These are phyloP conservation scores for Aspergillus novofumigatus DNA, from an alignment of 2,329 filamentous ascomycete genomes.

Conservation along the genomic window DNA sequence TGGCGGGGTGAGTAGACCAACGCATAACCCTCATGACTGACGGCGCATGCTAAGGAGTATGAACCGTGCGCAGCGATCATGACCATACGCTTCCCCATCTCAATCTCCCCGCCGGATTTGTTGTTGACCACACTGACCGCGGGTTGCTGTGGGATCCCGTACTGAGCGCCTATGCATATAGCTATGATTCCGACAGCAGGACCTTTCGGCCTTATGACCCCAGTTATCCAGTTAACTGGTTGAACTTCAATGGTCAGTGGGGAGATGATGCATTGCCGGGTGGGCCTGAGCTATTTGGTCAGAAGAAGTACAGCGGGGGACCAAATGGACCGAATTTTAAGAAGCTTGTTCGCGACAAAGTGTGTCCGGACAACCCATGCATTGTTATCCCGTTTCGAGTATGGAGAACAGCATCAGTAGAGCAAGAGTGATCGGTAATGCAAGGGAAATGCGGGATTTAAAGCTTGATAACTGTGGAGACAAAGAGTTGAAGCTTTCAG, in stretches of 20 bases:
- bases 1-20: conserved; percentile 37
- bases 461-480: neutral
- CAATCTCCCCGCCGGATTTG: conserved; percentile 51
- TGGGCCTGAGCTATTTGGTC: conserved; percentile 48
- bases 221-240: conserved; percentile 49
- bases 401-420: conserved; percentile 12
- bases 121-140: conserved; percentile 53
- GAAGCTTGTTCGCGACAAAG: conserved; percentile 50
- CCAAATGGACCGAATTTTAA: conserved; percentile 62
- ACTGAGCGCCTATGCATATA: conserved; percentile 53
- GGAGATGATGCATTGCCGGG: conserved; percentile 57
- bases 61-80: conserved; percentile 43
- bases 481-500: neutral
- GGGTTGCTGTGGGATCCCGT: conserved; percentile 60
- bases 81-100: conserved; percentile 61
- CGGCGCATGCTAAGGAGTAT: neutral
- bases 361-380: conserved; percentile 53
- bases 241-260: conserved; percentile 58
- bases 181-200: conserved; percentile 41
- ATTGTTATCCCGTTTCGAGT: conserved; percentile 38
- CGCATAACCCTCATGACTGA: neutral
- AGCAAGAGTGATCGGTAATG: neutral
- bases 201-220: conserved; percentile 47
- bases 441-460: neutral
- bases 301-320: conserved; percentile 54